These are phyloP conservation scores for Rhynchospora pubera DNA, from an alignment of 176 grass and related monocot genomes.

Conservation along the genomic window DNA sequence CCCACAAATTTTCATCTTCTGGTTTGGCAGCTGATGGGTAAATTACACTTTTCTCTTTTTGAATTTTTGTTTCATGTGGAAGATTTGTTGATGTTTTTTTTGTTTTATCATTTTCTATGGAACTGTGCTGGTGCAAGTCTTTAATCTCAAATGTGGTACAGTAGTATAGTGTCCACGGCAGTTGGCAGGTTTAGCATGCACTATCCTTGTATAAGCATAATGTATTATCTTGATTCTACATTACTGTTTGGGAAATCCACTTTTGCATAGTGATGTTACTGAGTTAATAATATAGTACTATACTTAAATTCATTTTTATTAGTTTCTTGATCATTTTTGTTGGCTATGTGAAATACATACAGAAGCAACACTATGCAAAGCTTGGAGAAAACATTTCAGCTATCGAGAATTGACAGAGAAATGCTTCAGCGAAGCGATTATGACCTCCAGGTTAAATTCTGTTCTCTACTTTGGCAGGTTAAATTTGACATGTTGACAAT, in stretches of 20 bases:
- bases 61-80: not conserved
- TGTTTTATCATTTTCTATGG: not conserved
- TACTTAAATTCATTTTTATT: not conserved
- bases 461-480: not conserved
- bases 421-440: slow-evolving; percentile 58
- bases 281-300: not conserved
- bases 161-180: not conserved
- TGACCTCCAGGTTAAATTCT: slow-evolving; percentile 76
- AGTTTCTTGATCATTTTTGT: not conserved
- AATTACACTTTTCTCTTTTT: slow-evolving; percentile 18
- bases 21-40: slow-evolving; percentile 68
- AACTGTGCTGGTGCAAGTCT: slow-evolving; percentile 1
- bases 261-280: not conserved
- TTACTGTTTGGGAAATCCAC: not conserved
- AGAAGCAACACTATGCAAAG: slow-evolving; percentile 56
- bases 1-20: slow-evolving; percentile 65
- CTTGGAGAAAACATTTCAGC: slow-evolving; percentile 73
- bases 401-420: slow-evolving; percentile 75
- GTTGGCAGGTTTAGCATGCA: not conserved
- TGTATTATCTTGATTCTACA: not conserved
- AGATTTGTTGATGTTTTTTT: slow-evolving; percentile 8
- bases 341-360: slow-evolving; percentile 19
- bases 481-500: no score
- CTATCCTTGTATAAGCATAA: not conserved
- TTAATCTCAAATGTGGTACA: not conserved